A percentile compares a stretch with the other conserved stretches of the same genome.
Conservation (phyloP, 2,329 filamentous ascomycete species). For the Xylaria polymorpha region DNA sequence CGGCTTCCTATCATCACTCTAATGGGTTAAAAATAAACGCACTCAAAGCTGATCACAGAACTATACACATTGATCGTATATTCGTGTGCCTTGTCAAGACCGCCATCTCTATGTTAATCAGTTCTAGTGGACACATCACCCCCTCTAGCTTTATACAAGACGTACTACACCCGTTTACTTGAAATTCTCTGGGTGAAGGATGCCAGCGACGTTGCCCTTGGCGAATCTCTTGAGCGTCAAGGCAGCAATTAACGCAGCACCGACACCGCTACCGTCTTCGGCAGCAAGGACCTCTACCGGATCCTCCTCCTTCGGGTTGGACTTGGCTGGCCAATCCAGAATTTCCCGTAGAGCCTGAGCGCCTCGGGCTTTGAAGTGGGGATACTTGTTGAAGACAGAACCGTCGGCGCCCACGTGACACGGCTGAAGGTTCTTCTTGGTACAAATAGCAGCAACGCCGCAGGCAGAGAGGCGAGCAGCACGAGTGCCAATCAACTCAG, state of each 20-base stretch:
- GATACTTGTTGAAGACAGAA: slow-evolving; percentile 99
- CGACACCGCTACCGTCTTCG: slow-evolving; percentile 97
- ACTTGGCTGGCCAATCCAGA: slow-evolving; percentile 87
- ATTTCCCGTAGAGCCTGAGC: slow-evolving; percentile 93
- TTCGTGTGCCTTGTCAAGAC: slow-evolving; percentile 17
- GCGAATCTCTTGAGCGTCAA: slow-evolving; percentile 73
- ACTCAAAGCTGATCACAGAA: background rate
- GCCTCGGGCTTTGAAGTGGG: slow-evolving; percentile 94
- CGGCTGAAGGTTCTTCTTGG: slow-evolving; percentile 88
- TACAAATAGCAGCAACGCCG: slow-evolving; percentile 95
- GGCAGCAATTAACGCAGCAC: slow-evolving; percentile 90
- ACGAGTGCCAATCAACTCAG: slow-evolving; percentile 94
- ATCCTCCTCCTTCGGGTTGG: slow-evolving; percentile 77
- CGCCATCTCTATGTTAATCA: slow-evolving; percentile 37
- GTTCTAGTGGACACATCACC: slow-evolving; percentile 38
- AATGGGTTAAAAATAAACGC: slow-evolving; percentile 63
- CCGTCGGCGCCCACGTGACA: slow-evolving; percentile 98
- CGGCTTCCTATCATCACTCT: slow-evolving; percentile 80
- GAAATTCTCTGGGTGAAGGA: slow-evolving; percentile 74
- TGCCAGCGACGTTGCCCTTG: slow-evolving; percentile 71
- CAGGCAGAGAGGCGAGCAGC: slow-evolving; percentile 93
- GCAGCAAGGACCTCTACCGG: slow-evolving; percentile 88
- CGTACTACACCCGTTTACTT: slow-evolving; percentile 48
- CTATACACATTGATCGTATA: slow-evolving; percentile 28
- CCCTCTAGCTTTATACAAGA: slow-evolving; percentile 28